phyloP scores from a whole-genome alignment of 139 green algal genomes.

The Coccomyxa sp. region DNA sequence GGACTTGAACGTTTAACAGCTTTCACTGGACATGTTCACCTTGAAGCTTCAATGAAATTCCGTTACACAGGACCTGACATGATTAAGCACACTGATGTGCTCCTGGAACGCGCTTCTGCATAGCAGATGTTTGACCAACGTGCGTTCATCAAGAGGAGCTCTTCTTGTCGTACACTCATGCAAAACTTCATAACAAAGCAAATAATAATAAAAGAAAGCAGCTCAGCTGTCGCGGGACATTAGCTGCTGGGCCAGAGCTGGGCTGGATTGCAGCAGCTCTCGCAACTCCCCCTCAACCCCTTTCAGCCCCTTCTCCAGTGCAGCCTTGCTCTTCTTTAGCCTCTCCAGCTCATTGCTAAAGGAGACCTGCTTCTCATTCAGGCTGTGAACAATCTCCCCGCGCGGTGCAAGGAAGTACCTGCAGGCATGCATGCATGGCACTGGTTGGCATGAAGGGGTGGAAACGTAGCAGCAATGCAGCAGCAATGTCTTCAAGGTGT shows the following conservation, averaged over 20 bases:
- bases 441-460: neutral
- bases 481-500: neutral
- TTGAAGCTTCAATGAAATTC: no score
- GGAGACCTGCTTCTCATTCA: neutral
- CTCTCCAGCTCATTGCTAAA: neutral
- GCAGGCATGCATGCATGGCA: neutral
- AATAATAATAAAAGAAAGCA: neutral
- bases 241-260: slow-evolving; percentile 7
- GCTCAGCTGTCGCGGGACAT: neutral
- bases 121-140: neutral
- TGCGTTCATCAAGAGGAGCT: neutral
- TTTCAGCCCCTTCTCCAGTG: slow-evolving; percentile 1
- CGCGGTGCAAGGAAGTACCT: slow-evolving; percentile 28
- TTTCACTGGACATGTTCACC: no score
- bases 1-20: no score
- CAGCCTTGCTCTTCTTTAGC: slow-evolving; percentile 4
- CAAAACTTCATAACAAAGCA: neutral
- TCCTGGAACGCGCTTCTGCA: neutral
- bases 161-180: neutral
- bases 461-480: neutral
- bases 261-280: slow-evolving; percentile 13
- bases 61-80: neutral
- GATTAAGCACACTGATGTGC: neutral
- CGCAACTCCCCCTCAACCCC: slow-evolving; percentile 14
- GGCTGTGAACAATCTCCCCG: neutral